Base-by-base conservation (phyloP, 345 rosid genomes). In the Salix exigua region DNA sequence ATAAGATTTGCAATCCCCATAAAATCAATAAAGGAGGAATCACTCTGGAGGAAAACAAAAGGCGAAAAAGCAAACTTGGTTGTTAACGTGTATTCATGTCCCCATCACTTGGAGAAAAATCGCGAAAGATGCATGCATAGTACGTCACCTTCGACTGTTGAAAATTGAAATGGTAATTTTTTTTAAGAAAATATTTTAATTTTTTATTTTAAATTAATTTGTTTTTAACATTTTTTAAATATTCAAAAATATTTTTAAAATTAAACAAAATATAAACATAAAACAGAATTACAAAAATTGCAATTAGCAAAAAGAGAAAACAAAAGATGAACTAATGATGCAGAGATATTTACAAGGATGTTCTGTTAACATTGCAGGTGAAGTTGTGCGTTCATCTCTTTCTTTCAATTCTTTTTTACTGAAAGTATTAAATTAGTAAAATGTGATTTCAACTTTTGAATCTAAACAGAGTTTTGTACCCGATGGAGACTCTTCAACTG, bases 361-460 rank as follows among this genome's bases (percentile, higher is more conserved):
- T 84, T 78, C 25, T 86, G 77, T 82, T 76, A 25, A 82, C 72
- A 33, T 75, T 90, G 86, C 86, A 89, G 97, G 99, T 95, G 71
- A 86, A 73, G 40, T 66, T 7, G 53, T 77, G 72, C 44, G 38
- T 44, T 35, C 50, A 4, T 65, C 12, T 23, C 26, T 76, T 61
- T 76, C 64, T 14, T 66, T 42, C 40, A 38, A 30, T 35, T 64
- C 74, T 17, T 50, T 7, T 70, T 77, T 40, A n/a, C 23, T 48
- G 75, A 18, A 31, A 55, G 14, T 3, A 58, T 26, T 64, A 23
- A 72, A 50, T 46, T 23, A 60, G 21, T 65, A 51, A 72, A 48
- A n/a, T 42, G 51, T n/a, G 64, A 78, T 68, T 81, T 83, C 35
- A 18, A 55, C 65, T 68, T 74, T 67, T 58, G 75, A 70, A 71